Conservation (phyloP, 768 basidiomycete genomes). For the Sistotremastrum suecicum region DNA sequence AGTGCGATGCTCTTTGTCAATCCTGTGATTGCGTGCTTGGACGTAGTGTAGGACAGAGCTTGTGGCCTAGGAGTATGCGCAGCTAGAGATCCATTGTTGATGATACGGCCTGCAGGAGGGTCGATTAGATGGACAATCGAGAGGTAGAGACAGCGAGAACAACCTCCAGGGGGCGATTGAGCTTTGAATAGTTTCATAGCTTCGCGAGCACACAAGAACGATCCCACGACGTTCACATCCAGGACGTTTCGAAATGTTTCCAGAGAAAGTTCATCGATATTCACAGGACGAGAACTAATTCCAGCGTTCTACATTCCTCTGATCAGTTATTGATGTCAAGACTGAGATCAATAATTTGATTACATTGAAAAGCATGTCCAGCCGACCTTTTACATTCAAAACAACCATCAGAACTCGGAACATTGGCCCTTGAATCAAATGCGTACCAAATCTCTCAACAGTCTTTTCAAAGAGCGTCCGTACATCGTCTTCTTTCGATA, state of each 20-base stretch:
- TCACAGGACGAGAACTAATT: slow-evolving; percentile 29
- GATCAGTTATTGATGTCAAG: not conserved
- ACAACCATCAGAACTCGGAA: not conserved
- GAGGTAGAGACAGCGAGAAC: slow-evolving; percentile 6
- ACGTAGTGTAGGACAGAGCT: slow-evolving; percentile 51
- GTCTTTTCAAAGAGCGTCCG: slow-evolving; percentile 40
- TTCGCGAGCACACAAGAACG: slow-evolving; percentile 66
- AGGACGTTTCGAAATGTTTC: slow-evolving; percentile 50
- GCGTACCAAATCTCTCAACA: slow-evolving; percentile 39
- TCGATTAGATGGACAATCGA: not conserved
- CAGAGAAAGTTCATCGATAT: slow-evolving; percentile 47
- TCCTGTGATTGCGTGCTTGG: slow-evolving; percentile 71
- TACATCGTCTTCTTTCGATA: slow-evolving; percentile 51
- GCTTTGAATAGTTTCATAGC: slow-evolving; percentile 61
- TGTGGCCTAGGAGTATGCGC: slow-evolving; percentile 58
- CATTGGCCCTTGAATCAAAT: not conserved
- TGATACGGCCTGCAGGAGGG: slow-evolving; percentile 41
- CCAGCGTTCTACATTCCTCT: slow-evolving; percentile 55
- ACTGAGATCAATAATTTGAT: slow-evolving; percentile 10
- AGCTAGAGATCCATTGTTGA: slow-evolving; percentile 77
- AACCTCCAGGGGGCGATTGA: slow-evolving; percentile 61
- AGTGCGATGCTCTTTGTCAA: slow-evolving; percentile 65
- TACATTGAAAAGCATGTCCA: slow-evolving; percentile 76
- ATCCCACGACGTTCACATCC: slow-evolving; percentile 55
- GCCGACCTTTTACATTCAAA: slow-evolving; percentile 26